phyloP scores from a whole-genome alignment of 1,139 yeast genomes.

The Scheffersomyces segobiensis region DNA sequence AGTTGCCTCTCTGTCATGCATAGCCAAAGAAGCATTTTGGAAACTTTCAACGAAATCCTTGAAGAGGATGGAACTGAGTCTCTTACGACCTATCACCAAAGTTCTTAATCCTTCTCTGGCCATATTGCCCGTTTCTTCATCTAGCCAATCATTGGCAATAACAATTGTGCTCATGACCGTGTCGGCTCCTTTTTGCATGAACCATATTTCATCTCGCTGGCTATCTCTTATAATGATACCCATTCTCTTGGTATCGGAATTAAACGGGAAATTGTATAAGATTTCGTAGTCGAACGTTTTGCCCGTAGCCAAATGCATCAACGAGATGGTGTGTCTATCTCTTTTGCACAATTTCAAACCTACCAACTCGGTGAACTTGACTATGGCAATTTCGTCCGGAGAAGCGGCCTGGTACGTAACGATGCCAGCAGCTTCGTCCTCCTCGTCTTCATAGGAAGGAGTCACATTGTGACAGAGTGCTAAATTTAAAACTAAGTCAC shows the following conservation, averaged over 20 bases:
- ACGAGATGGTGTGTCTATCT: constrained; percentile 73
- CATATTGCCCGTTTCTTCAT: constrained; percentile 96
- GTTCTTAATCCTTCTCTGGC: constrained; percentile 98
- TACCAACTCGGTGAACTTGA: constrained; percentile 82
- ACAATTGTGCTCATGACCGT: constrained; percentile 91
- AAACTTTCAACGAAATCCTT: constrained; percentile 66
- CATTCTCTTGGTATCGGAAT: constrained; percentile 95
- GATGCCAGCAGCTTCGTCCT: constrained; percentile 32
- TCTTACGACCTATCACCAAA: constrained; percentile 84
- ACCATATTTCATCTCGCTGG: constrained; percentile 70
- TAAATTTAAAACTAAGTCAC: constrained; percentile 77
- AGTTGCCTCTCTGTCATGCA: constrained; percentile 73
- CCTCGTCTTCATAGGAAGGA: constrained; percentile 61
- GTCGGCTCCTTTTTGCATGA: constrained; percentile 94
- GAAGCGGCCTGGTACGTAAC: constrained; percentile 94
- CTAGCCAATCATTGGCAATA: constrained; percentile 88
- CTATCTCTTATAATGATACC: constrained; percentile 78
- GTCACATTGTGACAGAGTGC: constrained; percentile 97
- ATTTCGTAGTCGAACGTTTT: constrained; percentile 62
- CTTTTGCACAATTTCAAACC: constrained; percentile 80
- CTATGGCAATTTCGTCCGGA: constrained; percentile 98
- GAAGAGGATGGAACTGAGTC: constrained; percentile 52
- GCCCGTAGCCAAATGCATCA: constrained; percentile 64
- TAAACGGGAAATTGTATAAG: constrained; percentile 86
- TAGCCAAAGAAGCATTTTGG: constrained; percentile 70